phyloP scores from a whole-genome alignment of 176 grass and related monocot species.

The Otatea glauca region DNA sequence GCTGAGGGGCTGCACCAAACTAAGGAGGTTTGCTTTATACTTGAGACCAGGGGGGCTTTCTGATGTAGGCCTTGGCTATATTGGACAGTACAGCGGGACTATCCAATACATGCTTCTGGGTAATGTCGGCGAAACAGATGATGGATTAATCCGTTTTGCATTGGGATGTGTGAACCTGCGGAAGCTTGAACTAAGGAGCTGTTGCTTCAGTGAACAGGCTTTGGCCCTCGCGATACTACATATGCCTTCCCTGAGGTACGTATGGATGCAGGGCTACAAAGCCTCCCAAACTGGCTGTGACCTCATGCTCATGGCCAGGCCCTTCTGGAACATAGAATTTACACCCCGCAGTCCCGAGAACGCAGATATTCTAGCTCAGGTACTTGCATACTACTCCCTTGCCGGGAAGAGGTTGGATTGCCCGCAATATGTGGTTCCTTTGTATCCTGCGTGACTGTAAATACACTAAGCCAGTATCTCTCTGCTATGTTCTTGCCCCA shows the following conservation, averaged over 20 bases:
- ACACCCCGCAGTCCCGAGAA: conserved; percentile 53
- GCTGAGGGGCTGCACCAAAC: conserved; percentile 72
- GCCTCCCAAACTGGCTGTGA: conserved; percentile 59
- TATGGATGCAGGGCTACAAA: conserved; percentile 89
- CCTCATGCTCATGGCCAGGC: conserved; percentile 76
- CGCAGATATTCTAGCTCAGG: conserved; percentile 53
- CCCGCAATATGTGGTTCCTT: conserved; percentile 67
- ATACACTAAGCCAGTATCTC: conserved; percentile 48
- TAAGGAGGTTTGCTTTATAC: conserved; percentile 82
- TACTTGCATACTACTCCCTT: conserved; percentile 89
- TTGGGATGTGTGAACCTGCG: conserved; percentile 62
- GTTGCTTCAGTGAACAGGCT: conserved; percentile 84
- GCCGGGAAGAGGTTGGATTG: conserved; percentile 72
- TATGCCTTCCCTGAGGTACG: conserved; percentile 70
- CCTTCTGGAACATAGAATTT: conserved; percentile 95
- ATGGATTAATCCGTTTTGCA: conserved; percentile 69
- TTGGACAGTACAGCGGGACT: conserved; percentile 68
- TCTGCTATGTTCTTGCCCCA: neutral
- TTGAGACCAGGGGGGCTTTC: conserved; percentile 88
- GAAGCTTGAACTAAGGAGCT: conserved; percentile 86
- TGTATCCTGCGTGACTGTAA: conserved; percentile 80
- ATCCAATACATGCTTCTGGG: conserved; percentile 89
- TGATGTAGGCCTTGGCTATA: conserved; percentile 75
- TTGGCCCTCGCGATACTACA: conserved; percentile 58
- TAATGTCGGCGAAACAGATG: conserved; percentile 76